Evolutionary conservation across 2,329 filamentous ascomycete species (phyloP).

Genomic region (Claviceps digitariae): DNA sequence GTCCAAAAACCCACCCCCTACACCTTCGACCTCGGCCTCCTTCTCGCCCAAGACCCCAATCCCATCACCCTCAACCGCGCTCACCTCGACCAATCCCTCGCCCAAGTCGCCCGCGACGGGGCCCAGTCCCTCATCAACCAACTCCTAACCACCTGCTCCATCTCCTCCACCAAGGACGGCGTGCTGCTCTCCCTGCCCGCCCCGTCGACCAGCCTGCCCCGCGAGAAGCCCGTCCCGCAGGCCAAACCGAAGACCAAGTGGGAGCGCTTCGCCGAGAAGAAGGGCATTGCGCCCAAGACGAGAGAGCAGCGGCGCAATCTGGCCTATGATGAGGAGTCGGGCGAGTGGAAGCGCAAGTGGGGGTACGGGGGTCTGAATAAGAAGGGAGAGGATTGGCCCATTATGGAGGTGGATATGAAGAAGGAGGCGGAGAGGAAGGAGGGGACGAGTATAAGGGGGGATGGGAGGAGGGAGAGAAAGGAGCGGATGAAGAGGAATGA

Average conservation of each 20-base stretch:
- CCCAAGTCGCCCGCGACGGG: conserved; percentile 68
- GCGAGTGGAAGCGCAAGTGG: conserved; percentile 90
- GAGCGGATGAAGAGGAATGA: conserved; percentile 62
- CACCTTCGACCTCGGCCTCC: conserved; percentile 81
- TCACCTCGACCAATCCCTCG: conserved; percentile 53
- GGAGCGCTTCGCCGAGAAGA: conserved; percentile 92
- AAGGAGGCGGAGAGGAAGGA: conserved; percentile 51
- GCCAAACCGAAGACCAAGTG: conserved; percentile 80
- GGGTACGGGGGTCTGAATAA: conserved; percentile 88
- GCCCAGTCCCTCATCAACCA: conserved; percentile 90
- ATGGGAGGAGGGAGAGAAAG: conserved; percentile 48
- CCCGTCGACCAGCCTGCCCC: conserved; percentile 57
- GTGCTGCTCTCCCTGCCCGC: conserved; percentile 70
- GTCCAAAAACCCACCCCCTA: conserved; percentile 79
- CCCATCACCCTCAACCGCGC: conserved; percentile 47
- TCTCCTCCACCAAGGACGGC: conserved; percentile 53
- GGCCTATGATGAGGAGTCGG: conserved; percentile 69
- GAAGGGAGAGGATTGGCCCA: conserved; percentile 68
- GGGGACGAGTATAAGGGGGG: conserved; percentile 46
- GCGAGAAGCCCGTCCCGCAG: conserved; percentile 81
- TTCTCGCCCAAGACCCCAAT: conserved; percentile 79
- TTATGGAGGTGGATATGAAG: conserved; percentile 81
- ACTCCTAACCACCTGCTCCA: conserved; percentile 75
- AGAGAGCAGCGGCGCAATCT: conserved; percentile 62
- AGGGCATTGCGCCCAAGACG: conserved; percentile 85